phyloP scores from a whole-genome alignment of 805 yeast species.

The Candida nitratophila region DNA sequence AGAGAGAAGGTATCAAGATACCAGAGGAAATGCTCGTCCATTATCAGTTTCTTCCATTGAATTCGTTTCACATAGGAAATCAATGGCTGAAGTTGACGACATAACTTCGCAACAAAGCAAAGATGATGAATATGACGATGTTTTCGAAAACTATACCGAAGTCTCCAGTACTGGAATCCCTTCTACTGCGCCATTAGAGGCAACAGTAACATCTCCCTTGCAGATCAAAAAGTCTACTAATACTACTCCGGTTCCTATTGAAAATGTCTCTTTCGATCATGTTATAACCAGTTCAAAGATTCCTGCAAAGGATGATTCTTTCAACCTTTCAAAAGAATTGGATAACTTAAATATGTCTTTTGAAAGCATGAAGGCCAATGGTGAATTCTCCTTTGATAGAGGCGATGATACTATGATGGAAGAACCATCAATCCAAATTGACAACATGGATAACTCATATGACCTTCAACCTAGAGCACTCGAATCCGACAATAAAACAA shows the following conservation, averaged over 20 bases:
- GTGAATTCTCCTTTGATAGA: slow-evolving; percentile 24
- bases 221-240: neutral
- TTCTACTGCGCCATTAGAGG: slow-evolving; percentile 1
- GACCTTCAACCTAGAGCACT: too few relatives aligned
- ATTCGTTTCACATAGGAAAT: slow-evolving; percentile 25
- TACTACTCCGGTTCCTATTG: neutral
- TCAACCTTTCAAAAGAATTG: slow-evolving; percentile 4
- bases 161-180: neutral
- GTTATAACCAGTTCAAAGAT: too few relatives aligned
- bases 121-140: slow-evolving; percentile 21
- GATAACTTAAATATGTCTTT: slow-evolving; percentile 3
- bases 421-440: slow-evolving; percentile 4
- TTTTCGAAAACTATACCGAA: slow-evolving; percentile 24
- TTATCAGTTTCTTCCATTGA: slow-evolving; percentile 21
- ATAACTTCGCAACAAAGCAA: slow-evolving; percentile 6
- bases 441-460: too few relatives aligned
- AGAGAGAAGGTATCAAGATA: too few relatives aligned
- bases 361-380: slow-evolving; percentile 16
- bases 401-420: slow-evolving; percentile 19
- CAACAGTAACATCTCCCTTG: slow-evolving; percentile 17
- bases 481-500: neutral
- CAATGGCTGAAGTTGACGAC: slow-evolving; percentile 16
- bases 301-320: neutral
- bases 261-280: neutral
- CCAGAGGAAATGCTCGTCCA: slow-evolving; percentile 1